Base-by-base conservation (phyloP, 2,329 filamentous ascomycete genomes). In the Amesomyces nigricolor region DNA sequence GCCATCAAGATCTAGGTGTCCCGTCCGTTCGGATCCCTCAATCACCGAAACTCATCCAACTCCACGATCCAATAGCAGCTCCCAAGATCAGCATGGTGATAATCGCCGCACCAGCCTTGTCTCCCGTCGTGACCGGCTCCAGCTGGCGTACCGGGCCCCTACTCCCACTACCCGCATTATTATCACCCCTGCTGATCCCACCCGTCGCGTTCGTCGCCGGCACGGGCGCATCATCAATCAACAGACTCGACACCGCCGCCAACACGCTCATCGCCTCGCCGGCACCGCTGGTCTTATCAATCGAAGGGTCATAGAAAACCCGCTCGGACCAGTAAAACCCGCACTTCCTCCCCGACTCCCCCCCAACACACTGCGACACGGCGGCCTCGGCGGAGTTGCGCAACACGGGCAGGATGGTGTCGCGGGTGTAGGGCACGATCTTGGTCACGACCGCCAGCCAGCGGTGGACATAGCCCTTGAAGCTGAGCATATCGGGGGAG, bases 401-500 rank as follows among this genome's bases (percentile, higher is more conserved):
- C 6, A 90, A 73, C 32, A 81, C 76, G 0, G 82, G 77, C 54
- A 80, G 70, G 61, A 90, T 83, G 14, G 66, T 71, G 1, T 76
- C 70, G 40, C 70, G 70, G 0, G 80, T 83, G 45, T 76, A 77
- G 0, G 87, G 86, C 0, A 82, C 84, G n/a, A 89, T 54, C 61
- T 85, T 76, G 2, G 81, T 78, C 1, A 80, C 76, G 19, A 78
- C 75, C 4, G 80, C 75, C 62, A 89, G 73, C 82, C 85, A 88
- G 40, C 83, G 79, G 62, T 83, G 77, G 16, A 88, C 73, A 56
- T 85, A 84, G 39, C 85, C 86, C 70, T 89, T 89, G 78, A 87
- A 91, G 1, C 82, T 81, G 57, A 81, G 70, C 75, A 90, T 87
- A 64, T 92, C 89, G 47, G 80, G 76, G 56, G 85, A 85, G 73